Evolutionary conservation across 352 stramenopile species (phyloP).

Genomic region (Plasmopara muralis): DNA sequence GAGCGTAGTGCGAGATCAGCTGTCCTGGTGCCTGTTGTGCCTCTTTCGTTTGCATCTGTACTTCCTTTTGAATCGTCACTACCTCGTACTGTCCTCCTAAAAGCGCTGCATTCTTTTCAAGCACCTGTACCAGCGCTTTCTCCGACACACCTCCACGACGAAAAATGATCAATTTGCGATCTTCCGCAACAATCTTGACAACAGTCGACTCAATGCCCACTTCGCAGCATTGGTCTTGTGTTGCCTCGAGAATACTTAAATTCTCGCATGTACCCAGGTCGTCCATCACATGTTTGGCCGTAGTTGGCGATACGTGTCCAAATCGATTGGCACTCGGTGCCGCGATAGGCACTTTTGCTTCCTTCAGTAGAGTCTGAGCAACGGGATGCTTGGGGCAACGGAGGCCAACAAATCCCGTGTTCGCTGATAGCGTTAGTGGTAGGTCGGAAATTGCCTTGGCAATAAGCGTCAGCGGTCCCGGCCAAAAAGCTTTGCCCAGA

Average conservation of each 20-base stretch:
- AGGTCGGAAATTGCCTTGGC: constrained; percentile 83
- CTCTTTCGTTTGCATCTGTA: constrained; percentile 54
- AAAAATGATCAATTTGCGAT: constrained; percentile 81
- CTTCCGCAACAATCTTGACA: constrained; percentile 80
- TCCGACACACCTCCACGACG: constrained; percentile 83
- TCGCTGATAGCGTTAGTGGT: constrained; percentile 81
- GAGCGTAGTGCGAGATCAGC: constrained; percentile 97
- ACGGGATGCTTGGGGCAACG: constrained; percentile 92
- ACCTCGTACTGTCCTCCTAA: constrained; percentile 50
- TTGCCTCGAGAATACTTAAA: constrained; percentile 79
- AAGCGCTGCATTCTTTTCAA: constrained; percentile 37
- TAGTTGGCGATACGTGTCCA: constrained; percentile 96
- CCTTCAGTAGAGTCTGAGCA: constrained; percentile 84
- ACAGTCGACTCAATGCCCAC: constrained; percentile 95
- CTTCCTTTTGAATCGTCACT: constrained; percentile 58
- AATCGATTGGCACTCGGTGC: constrained; percentile 98
- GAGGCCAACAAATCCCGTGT: constrained; percentile 96
- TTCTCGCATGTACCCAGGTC: constrained; percentile 91
- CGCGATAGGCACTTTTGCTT: constrained; percentile 91
- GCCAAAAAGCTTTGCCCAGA: constrained; percentile 92
- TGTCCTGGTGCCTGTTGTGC: constrained; percentile 92
- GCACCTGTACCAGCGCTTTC: constrained; percentile 45
- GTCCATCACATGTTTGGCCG: constrained; percentile 94
- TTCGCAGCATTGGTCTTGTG: constrained; percentile 48
- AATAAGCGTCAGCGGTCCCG: constrained; percentile 96